phyloP scores from a whole-genome alignment of 768 basidiomycete genomes.

The Amanita muscaria region DNA sequence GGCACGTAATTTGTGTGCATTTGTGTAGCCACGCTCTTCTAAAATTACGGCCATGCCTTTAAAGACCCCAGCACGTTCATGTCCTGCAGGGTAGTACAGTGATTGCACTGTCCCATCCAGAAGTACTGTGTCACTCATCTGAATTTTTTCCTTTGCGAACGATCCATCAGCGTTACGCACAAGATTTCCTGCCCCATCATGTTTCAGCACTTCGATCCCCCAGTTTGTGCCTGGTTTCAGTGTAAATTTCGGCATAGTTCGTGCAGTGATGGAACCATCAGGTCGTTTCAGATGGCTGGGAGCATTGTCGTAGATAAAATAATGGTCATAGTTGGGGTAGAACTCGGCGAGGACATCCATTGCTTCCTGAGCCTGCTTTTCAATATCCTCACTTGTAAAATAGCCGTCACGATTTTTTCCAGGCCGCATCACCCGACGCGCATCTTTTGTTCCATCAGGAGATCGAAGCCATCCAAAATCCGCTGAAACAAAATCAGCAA shows the following conservation, averaged over 20 bases:
- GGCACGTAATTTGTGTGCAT: constrained; percentile 23
- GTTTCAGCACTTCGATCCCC: constrained; percentile 14
- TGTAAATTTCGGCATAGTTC: constrained; percentile 24
- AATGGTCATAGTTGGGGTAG: constrained; percentile 23
- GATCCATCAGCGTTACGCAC: constrained; percentile 16
- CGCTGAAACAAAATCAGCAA: constrained; percentile 24
- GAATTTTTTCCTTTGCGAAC: constrained; percentile 4
- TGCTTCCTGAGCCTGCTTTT: constrained; percentile 16
- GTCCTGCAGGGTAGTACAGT: constrained; percentile 24
- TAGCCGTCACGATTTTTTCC: constrained; percentile 23
- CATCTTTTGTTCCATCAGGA: constrained; percentile 12
- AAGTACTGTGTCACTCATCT: constrained; percentile 23
- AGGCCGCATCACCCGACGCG: constrained; percentile 15
- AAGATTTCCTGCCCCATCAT: constrained; percentile 13
- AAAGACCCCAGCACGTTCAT: constrained; percentile 21
- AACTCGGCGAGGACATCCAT: constrained; percentile 15
- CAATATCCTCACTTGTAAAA: constrained; percentile 22
- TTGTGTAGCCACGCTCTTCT: constrained; percentile 16
- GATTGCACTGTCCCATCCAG: constrained; percentile 20
- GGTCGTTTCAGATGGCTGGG: constrained; percentile 26
- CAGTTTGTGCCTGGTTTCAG: constrained; percentile 15
- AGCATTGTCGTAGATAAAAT: constrained; percentile 23
- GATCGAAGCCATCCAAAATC: constrained; percentile 16
- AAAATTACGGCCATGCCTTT: constrained; percentile 33
- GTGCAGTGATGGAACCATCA: constrained; percentile 23